Conservation (phyloP, 768 basidiomycete species). For the Suillus luteus region DNA sequence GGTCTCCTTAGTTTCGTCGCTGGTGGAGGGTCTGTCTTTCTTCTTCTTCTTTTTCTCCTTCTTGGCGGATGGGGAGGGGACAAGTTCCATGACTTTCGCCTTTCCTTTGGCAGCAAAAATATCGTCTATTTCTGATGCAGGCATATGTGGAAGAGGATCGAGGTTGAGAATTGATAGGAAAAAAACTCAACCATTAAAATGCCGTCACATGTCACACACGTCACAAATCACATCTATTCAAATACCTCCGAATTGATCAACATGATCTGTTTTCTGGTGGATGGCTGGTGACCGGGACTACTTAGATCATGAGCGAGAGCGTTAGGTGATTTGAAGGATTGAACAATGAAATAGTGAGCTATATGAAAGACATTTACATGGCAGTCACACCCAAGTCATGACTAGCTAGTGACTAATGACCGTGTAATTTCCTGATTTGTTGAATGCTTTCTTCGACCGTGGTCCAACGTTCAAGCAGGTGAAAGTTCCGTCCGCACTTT, state of each 20-base stretch:
- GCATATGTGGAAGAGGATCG: constrained; percentile 30
- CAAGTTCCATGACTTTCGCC: constrained; percentile 25
- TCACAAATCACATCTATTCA: background rate
- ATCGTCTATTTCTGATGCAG: constrained; percentile 81
- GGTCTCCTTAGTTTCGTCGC: constrained; percentile 7
- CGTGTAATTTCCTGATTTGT: constrained; percentile 9
- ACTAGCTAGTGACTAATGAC: background rate
- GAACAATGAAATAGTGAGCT: background rate
- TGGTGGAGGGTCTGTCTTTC: constrained; percentile 12
- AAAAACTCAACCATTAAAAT: constrained; percentile 12
- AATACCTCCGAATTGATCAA: background rate
- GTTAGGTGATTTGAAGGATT: background rate
- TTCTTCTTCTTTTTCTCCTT: constrained; percentile 53
- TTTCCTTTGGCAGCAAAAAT: constrained; percentile 69
- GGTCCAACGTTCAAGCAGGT: constrained; percentile 11
- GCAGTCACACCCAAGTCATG: background rate
- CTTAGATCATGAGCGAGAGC: background rate
- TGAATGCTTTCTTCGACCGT: constrained; percentile 4
- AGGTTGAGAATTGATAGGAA: constrained; percentile 14
- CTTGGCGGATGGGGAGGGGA: constrained; percentile 34
- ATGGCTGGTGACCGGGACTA: background rate
- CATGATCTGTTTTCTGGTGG: background rate
- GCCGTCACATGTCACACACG: constrained; percentile 1
- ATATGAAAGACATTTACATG: constrained; percentile 13
- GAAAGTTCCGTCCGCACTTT: constrained; percentile 7